Evolutionary conservation across 2,329 filamentous ascomycete genomes (phyloP).

Genomic region (Conoideocrella luteorostrata): DNA sequence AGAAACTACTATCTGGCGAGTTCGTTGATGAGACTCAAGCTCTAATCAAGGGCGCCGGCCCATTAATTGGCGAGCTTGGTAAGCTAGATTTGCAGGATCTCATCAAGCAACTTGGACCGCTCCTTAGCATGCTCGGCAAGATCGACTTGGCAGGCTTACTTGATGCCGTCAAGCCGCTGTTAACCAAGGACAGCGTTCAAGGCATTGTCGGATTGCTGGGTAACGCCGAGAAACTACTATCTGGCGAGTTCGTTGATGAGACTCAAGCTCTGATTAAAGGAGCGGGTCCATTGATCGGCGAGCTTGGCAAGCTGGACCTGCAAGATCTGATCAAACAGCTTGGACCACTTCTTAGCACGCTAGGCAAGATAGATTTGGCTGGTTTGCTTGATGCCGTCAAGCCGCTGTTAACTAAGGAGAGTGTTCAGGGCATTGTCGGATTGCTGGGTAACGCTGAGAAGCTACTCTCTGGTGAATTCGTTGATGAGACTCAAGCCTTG

Average conservation of each 20-base stretch:
- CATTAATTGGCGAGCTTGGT: slow-evolving; percentile 17
- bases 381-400: slow-evolving; percentile 20
- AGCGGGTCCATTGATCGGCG: slow-evolving; percentile 20
- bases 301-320: slow-evolving; percentile 17
- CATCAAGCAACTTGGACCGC: slow-evolving; percentile 20
- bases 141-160: slow-evolving; percentile 26
- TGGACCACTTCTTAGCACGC: slow-evolving; percentile 23
- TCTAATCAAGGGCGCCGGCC: slow-evolving; percentile 26
- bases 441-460: slow-evolving; percentile 23
- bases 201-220: slow-evolving; percentile 25
- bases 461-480: slow-evolving; percentile 21
- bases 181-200: slow-evolving; percentile 21
- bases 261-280: slow-evolving; percentile 21
- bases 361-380: slow-evolving; percentile 26
- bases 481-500: slow-evolving; percentile 21
- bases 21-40: slow-evolving; percentile 25
- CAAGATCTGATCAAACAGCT: slow-evolving; percentile 19
- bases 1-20: slow-evolving; percentile 23
- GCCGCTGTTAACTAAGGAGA: slow-evolving; percentile 21
- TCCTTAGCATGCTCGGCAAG: slow-evolving; percentile 24
- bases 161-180: slow-evolving; percentile 18
- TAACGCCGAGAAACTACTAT: slow-evolving; percentile 23
- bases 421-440: slow-evolving; percentile 24
- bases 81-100: slow-evolving; percentile 20
- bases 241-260: slow-evolving; percentile 21